Evolutionary conservation across 108 stramenopile species (phyloP).

Genomic region (Conticribra guillardii): DNA sequence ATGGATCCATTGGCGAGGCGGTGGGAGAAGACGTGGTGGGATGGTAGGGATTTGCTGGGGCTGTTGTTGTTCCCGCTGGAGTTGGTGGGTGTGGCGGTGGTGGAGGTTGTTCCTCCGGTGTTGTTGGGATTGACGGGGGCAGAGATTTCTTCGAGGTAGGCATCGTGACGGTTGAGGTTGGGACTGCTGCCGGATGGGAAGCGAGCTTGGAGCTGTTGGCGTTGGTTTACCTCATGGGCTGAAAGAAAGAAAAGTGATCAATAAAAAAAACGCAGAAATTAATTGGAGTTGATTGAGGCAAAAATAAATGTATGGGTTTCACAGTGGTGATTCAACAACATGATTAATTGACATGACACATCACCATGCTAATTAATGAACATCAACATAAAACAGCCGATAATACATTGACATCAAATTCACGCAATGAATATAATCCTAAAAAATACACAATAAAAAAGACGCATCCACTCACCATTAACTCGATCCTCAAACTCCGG

Average conservation of each 20-base stretch:
- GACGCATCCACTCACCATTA: conserved; percentile 1
- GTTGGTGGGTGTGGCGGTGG: not conserved
- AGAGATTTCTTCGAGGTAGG: conserved; percentile 23
- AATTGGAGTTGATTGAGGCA: too few species aligned
- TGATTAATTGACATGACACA: too few species aligned
- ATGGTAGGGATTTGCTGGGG: too few species aligned
- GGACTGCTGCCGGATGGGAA: conserved; percentile 10
- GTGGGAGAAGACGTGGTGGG: conserved; percentile 42
- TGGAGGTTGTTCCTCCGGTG: not conserved
- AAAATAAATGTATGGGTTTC: too few species aligned
- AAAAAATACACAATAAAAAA: not conserved
- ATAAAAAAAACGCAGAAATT: not conserved
- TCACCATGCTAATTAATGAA: too few species aligned
- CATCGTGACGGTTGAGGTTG: conserved; percentile 34
- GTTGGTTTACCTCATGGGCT: conserved; percentile 26
- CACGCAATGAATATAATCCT: not conserved
- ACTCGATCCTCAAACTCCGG: conserved; percentile 45
- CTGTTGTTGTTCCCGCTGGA: not conserved
- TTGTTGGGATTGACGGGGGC: not conserved
- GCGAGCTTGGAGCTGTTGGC: conserved; percentile 3
- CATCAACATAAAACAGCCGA: too few species aligned
- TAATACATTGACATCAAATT: too few species aligned
- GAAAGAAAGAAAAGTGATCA: not conserved
- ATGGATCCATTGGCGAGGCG: conserved; percentile 28
- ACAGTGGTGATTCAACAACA: too few species aligned